These are phyloP conservation scores for Wickerhamiella slavikovae DNA, from an alignment of 805 yeast species.

Conservation along the genomic window DNA sequence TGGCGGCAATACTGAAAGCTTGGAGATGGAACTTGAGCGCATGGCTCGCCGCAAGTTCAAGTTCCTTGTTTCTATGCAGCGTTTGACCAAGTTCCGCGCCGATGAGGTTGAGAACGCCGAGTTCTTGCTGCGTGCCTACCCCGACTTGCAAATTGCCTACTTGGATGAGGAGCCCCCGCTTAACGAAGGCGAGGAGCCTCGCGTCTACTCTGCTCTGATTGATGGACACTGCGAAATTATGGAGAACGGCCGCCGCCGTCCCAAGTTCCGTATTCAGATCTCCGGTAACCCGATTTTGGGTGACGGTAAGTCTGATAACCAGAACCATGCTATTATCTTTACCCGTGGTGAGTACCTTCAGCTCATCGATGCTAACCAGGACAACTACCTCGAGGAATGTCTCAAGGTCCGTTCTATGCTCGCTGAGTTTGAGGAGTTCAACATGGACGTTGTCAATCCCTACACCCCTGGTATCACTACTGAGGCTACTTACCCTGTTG, in stretches of 20 bases:
- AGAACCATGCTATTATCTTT: constrained; percentile 69
- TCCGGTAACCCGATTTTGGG: constrained; percentile 93
- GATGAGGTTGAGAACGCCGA: constrained; percentile 51
- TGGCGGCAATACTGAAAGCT: constrained; percentile 95
- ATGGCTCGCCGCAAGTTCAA: constrained; percentile 67
- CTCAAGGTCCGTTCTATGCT: constrained; percentile 70
- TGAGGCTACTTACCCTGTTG: constrained; percentile 36
- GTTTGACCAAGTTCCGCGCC: constrained; percentile 40
- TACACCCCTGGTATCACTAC: constrained; percentile 34
- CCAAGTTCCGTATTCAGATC: constrained; percentile 43
- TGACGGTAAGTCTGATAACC: constrained; percentile 93
- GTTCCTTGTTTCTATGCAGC: constrained; percentile 74
- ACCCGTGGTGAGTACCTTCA: constrained; percentile 90
- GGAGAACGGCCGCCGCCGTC: constrained; percentile 39
- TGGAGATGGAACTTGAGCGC: constrained; percentile 78
- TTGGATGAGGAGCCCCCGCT: constrained; percentile 68
- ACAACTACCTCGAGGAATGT: constrained; percentile 87
- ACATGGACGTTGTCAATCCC: constrained; percentile 28
- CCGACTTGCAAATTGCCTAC: constrained; percentile 62
- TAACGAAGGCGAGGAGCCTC: constrained; percentile 25
- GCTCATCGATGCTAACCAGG: constrained; percentile 91
- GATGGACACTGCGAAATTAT: constrained; percentile 36
- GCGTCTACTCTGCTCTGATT: constrained; percentile 47
- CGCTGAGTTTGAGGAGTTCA: constrained; percentile 77
- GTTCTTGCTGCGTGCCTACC: constrained; percentile 49